Percentiles rank a stretch among this genome's conserved stretches.
phyloP scores from a whole-genome alignment of 768 basidiomycete genomes.

The Phanerochaete sordida region DNA sequence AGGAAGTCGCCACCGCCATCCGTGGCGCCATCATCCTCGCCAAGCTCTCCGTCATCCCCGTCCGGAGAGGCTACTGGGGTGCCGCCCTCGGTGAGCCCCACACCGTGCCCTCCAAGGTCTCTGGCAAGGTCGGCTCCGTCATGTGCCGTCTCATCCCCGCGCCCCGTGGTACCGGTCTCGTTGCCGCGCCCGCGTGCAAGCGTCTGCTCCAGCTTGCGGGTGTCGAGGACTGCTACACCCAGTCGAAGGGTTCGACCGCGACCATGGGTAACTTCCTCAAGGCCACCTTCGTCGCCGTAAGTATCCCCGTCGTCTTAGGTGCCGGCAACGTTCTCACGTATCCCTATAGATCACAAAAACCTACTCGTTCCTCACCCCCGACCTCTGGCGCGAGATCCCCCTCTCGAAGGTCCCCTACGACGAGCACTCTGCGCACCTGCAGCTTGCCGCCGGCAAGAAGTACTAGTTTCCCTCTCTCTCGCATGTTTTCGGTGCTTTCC shows the following conservation, averaged over 20 bases:
- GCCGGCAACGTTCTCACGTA: neutral
- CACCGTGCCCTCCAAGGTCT: conserved; percentile 98
- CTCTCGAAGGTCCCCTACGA: conserved; percentile 89
- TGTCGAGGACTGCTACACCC: conserved; percentile 96
- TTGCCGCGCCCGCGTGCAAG: conserved; percentile 97
- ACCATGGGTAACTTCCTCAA: conserved; percentile 99
- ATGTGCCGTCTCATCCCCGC: conserved; percentile 99
- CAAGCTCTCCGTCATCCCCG: conserved; percentile 96
- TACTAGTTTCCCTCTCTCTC: conserved; percentile 38
- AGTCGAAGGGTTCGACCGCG: conserved; percentile 96
- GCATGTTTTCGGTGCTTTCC: conserved; percentile 9
- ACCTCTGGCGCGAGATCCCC: conserved; percentile 95
- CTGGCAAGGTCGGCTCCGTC: conserved; percentile 98
- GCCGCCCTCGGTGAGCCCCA: conserved; percentile 98
- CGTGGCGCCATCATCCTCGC: conserved; percentile 99
- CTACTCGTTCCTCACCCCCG: conserved; percentile 96
- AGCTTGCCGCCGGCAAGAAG: conserved; percentile 78
- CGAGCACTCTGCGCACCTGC: conserved; percentile 91
- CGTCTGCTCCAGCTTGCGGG: conserved; percentile 96
- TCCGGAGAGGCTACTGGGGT: conserved; percentile 99
- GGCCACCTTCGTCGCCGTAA: conserved; percentile 88
- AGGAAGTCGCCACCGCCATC: conserved; percentile 99
- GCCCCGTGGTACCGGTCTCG: conserved; percentile 98
- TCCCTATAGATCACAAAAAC: conserved; percentile 85
- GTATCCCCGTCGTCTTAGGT: conserved; percentile 27